A percentile compares a stretch with the other conserved stretches of the same genome.
These are phyloP conservation scores for Ascomycota sp. DNA, from an alignment of 2,329 filamentous ascomycete genomes.

Conservation along the genomic window DNA sequence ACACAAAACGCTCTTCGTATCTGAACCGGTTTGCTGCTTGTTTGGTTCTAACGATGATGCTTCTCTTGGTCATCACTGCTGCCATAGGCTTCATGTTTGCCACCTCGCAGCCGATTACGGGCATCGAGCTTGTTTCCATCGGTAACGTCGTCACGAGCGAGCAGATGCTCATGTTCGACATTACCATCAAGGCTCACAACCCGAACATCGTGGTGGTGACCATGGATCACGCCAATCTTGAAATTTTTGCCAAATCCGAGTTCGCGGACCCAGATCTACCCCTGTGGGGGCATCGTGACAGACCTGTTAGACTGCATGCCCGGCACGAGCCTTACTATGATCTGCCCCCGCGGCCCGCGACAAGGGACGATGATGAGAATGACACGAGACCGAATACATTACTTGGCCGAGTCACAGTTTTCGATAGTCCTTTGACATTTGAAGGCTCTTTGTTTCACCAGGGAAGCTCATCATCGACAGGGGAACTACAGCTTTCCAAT, in stretches of 20 bases:
- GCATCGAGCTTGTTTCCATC: slow-evolving; percentile 59
- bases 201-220: slow-evolving; percentile 80
- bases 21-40: slow-evolving; percentile 64
- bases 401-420: slow-evolving; percentile 67
- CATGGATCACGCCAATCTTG: slow-evolving; percentile 68
- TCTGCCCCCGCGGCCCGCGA: slow-evolving; percentile 12
- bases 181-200: slow-evolving; percentile 72
- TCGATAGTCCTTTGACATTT: slow-evolving; percentile 73
- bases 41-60: slow-evolving; percentile 57
- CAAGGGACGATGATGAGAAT: slow-evolving; percentile 36
- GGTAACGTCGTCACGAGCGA: slow-evolving; percentile 81
- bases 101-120: slow-evolving; percentile 65
- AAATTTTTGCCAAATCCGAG: slow-evolving; percentile 84
- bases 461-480: slow-evolving; percentile 47
- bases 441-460: slow-evolving; percentile 74
- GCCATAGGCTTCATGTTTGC: slow-evolving; percentile 77
- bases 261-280: slow-evolving; percentile 51
- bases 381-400: slow-evolving; percentile 54
- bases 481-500: slow-evolving; percentile 57
- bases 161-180: slow-evolving; percentile 83
- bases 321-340: slow-evolving; percentile 15
- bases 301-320: slow-evolving; percentile 6
- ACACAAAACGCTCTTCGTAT: slow-evolving; percentile 38
- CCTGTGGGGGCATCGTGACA: slow-evolving; percentile 25
- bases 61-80: slow-evolving; percentile 63